Evolutionary conservation across 2,329 filamentous ascomycete genomes (phyloP).

Genomic region (Capronia epimyces): DNA sequence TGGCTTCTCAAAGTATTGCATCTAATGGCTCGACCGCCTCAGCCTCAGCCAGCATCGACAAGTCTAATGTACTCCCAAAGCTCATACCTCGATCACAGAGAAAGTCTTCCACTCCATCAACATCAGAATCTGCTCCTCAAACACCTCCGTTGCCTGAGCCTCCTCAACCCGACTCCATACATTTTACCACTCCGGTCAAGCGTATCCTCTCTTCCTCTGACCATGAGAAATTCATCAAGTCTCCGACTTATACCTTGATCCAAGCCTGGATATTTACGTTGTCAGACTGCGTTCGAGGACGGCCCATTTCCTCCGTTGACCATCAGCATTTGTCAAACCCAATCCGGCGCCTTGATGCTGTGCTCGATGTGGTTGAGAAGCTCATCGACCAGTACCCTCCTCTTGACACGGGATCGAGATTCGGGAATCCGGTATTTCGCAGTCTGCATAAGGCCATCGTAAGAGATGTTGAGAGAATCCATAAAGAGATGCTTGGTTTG

Average conservation of each 20-base stretch:
- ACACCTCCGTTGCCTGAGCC: constrained; percentile 69
- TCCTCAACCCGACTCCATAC: constrained; percentile 55
- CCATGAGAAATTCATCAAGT: constrained; percentile 73
- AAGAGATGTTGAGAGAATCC: constrained; percentile 39
- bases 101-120: constrained; percentile 30
- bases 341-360: constrained; percentile 59
- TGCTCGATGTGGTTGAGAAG: constrained; percentile 64
- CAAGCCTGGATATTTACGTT: constrained; percentile 81
- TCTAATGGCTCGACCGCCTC: not conserved
- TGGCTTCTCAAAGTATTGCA: not conserved
- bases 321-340: constrained; percentile 55
- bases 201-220: constrained; percentile 77
- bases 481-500: constrained; percentile 38
- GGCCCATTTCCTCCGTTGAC: constrained; percentile 57
- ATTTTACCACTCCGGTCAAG: constrained; percentile 63
- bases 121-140: constrained; percentile 57
- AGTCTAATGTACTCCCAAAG: constrained; percentile 20
- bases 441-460: constrained; percentile 60
- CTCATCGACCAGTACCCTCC: constrained; percentile 68
- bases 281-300: constrained; percentile 71
- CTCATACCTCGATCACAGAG: constrained; percentile 32
- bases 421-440: constrained; percentile 90
- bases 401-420: constrained; percentile 82
- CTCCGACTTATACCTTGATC: constrained; percentile 69
- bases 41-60: not conserved